Percentiles rank a stretch among this genome's conserved stretches.
Evolutionary conservation across 768 basidiomycete genomes (phyloP).

Genomic region (Thelephora ganbajun): DNA sequence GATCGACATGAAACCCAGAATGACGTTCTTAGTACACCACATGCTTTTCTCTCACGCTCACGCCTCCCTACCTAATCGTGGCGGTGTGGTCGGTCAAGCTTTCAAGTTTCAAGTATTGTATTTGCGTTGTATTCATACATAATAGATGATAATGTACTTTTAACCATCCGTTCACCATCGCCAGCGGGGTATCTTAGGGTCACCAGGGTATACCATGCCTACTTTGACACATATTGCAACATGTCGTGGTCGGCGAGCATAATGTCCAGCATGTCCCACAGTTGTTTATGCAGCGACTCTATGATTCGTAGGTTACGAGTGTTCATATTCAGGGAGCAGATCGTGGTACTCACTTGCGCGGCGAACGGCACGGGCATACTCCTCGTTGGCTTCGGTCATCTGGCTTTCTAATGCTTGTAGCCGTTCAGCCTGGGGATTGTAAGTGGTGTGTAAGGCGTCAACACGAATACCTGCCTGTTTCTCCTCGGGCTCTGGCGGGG

Average conservation of each 20-base stretch:
- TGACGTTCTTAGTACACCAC: no score
- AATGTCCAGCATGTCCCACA: neutral
- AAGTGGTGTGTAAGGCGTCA: neutral
- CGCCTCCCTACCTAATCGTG: no score
- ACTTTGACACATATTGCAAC: neutral
- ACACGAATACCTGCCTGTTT: constrained; percentile 36
- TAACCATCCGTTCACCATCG: no score
- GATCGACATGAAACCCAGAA: no score
- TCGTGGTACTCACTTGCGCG: constrained; percentile 37
- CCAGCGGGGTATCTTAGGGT: no score
- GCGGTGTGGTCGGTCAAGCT: no score
- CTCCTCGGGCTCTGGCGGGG: constrained; percentile 67
- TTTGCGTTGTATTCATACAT: no score
- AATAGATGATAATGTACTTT: no score
- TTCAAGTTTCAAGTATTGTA: no score
- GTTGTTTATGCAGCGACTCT: neutral
- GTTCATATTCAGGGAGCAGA: neutral
- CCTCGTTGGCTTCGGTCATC: constrained; percentile 58
- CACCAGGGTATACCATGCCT: no score
- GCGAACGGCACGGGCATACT: constrained; percentile 58
- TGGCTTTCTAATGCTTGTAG: constrained; percentile 54
- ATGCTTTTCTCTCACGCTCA: no score
- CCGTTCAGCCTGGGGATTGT: constrained; percentile 42
- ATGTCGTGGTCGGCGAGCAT: neutral
- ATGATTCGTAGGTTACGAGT: neutral